A percentile compares a stretch with the other conserved stretches of the same genome.
Evolutionary conservation across 805 yeast species (phyloP).

Genomic region (Saturnispora bothae): DNA sequence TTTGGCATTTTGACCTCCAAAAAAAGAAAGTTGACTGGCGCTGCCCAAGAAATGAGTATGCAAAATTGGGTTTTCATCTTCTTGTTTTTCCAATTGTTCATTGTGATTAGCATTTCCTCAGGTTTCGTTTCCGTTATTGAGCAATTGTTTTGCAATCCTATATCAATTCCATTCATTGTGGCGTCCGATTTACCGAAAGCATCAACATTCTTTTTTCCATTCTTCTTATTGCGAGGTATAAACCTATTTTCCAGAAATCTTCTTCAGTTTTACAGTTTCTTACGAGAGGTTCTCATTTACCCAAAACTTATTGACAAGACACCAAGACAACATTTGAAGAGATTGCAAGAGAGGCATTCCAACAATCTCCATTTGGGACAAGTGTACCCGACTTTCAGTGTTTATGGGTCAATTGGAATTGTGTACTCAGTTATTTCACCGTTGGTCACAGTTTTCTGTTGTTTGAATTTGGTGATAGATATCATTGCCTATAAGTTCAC

Average conservation of each 20-base stretch:
- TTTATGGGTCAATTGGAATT: conserved; percentile 67
- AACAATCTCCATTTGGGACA: conserved; percentile 60
- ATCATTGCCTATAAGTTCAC: conserved; percentile 63
- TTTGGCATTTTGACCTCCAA: conserved; percentile 44
- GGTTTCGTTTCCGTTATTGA: conserved; percentile 58
- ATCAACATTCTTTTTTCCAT: conserved; percentile 76
- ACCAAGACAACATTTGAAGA: conserved; percentile 18
- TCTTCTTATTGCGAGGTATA: conserved; percentile 62
- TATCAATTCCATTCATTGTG: conserved; percentile 56
- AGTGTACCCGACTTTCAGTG: conserved; percentile 64
- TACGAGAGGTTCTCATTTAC: conserved; percentile 29
- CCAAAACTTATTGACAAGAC: conserved; percentile 27
- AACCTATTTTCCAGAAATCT: conserved; percentile 66
- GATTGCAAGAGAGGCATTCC: conserved; percentile 33
- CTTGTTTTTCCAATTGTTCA: conserved; percentile 69
- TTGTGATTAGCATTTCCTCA: conserved; percentile 77
- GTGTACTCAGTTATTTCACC: conserved; percentile 78
- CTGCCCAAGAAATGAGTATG: conserved; percentile 55
- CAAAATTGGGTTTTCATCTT: conserved; percentile 75
- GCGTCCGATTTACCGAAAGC: conserved; percentile 80
- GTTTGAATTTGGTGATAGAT: conserved; percentile 45
- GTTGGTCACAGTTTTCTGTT: conserved; percentile 50
- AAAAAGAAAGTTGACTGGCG: conserved; percentile 52
- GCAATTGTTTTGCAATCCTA: conserved; percentile 57
- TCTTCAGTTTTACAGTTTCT: conserved; percentile 45